Conservation (phyloP, 2,329 filamentous ascomycete species). For the Fusarium poae region DNA sequence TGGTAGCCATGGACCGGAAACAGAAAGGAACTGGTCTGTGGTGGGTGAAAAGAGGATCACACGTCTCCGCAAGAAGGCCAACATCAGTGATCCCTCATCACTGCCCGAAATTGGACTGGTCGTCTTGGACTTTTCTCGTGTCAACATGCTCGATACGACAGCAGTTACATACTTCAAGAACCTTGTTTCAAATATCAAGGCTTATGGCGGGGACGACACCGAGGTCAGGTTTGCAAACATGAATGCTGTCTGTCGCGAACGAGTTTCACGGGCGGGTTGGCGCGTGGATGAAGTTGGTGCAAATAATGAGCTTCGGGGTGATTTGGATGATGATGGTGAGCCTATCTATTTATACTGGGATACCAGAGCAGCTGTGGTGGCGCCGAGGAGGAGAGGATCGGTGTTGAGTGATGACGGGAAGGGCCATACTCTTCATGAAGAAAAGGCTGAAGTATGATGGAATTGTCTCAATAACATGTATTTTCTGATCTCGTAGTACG, state of each 20-base stretch:
- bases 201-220: constrained; percentile 61
- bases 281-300: constrained; percentile 27
- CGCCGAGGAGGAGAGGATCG: constrained; percentile 37
- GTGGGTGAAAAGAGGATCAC: constrained; percentile 62
- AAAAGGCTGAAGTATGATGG: constrained; percentile 29
- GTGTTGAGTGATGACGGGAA: constrained; percentile 33
- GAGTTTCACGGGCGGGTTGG: constrained; percentile 58
- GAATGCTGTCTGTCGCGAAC: constrained; percentile 56
- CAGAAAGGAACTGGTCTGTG: constrained; percentile 67
- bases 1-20: constrained; percentile 48
- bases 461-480: background rate
- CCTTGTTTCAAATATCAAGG: constrained; percentile 61
- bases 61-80: constrained; percentile 58
- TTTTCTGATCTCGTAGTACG: background rate
- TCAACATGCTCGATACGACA: constrained; percentile 67
- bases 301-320: constrained; percentile 16
- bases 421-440: constrained; percentile 21
- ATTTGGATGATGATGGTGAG: constrained; percentile 8
- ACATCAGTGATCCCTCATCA: constrained; percentile 52
- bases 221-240: constrained; percentile 65
- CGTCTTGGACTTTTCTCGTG: constrained; percentile 65
- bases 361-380: constrained; percentile 24
- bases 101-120: constrained; percentile 59
- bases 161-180: constrained; percentile 63
- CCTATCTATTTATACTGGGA: constrained; percentile 37